Evolutionary conservation across 225 moss, liverwort and hornwort genomes (phyloP).

Genomic region (Physcomitrellopsis africana): DNA sequence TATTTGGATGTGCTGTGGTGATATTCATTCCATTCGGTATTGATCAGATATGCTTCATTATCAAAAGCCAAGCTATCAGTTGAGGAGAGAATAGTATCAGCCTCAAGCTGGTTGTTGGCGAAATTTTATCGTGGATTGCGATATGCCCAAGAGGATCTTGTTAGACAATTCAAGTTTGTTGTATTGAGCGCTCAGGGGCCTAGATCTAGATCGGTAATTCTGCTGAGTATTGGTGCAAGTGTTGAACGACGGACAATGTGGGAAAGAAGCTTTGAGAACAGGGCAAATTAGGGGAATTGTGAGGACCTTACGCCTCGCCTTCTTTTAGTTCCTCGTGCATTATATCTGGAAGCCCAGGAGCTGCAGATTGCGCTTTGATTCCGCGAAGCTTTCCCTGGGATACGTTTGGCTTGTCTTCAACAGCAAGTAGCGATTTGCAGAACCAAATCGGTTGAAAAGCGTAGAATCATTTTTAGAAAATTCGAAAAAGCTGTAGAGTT

Average conservation of each 20-base stretch:
- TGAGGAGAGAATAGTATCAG: neutral
- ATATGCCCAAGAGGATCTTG: neutral
- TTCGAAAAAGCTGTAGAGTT: conserved; percentile 15
- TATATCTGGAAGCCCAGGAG: neutral
- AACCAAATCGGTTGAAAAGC: conserved; percentile 10
- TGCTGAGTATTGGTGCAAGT: neutral
- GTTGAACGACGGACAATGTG: conserved; percentile 17
- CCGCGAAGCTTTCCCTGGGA: neutral
- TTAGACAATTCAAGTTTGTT: neutral
- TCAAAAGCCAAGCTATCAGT: neutral
- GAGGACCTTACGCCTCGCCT: neutral
- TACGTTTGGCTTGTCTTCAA: neutral
- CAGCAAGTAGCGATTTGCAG: neutral
- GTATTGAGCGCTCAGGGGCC: neutral
- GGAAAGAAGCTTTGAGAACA: conserved; percentile 3
- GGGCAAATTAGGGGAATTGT: conserved; percentile 3
- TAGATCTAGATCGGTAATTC: conserved; percentile 30
- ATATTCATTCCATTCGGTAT: neutral
- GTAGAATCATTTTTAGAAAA: conserved; percentile 27
- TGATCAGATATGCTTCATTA: conserved; percentile 8
- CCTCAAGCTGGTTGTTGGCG: conserved; percentile 1
- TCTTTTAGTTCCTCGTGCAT: neutral
- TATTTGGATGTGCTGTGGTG: neutral
- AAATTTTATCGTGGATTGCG: neutral
- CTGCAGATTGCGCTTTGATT: neutral